Evolutionary conservation across 306 rosid genomes (phyloP), one percentile per base, ranked within the genome.

Genomic region (Adenanthera pavonina): DNA sequence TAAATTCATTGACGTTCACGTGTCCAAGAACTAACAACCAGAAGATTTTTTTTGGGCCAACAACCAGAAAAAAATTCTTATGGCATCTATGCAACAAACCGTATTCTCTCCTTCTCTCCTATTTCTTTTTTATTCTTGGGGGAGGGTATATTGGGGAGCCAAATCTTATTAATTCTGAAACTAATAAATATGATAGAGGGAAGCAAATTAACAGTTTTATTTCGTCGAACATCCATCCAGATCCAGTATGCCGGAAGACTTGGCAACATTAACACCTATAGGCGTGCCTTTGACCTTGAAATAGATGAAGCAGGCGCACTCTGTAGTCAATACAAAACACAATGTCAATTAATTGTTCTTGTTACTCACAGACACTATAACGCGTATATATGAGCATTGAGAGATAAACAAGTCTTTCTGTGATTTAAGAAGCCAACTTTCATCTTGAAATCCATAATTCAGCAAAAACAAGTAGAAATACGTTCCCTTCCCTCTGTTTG

Each of bases 301-400:
- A 81, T 82, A 4, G 92, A 69, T 8, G 92, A 76, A 47, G 81
- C 79, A 35, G 94, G 94, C 60, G 90, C 93, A 84, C 98, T 88
- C 99, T 95, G 92, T 88, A 89, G 47, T 54, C 74, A 69, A 77
- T 69, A 60, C 61, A 78, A 56, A 84, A 77, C 25, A 67, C 15
- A 47, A 20, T 4, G 74, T 81, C 79, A 83, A 36, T 4, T 60
- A 78, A n/a, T 75, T 77, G 43, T n/a, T 77, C 83, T 80, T 72
- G 47, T 38, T 49, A 35, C 36, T 34, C 46, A 25, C 30, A 25
- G 30, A 25, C 30, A 46, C 53, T 20, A 16, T 44, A 36, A 38
- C 16, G 12, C 44, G 46, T 14, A 14, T 64, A 20, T 36, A 13
- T 7, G 14, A 38, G 71, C 6, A 38, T 62, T 11, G 68, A 11